These are phyloP conservation scores for Paraphaeosphaeria minitans DNA, from an alignment of 2,329 filamentous ascomycete genomes.

Conservation along the genomic window DNA sequence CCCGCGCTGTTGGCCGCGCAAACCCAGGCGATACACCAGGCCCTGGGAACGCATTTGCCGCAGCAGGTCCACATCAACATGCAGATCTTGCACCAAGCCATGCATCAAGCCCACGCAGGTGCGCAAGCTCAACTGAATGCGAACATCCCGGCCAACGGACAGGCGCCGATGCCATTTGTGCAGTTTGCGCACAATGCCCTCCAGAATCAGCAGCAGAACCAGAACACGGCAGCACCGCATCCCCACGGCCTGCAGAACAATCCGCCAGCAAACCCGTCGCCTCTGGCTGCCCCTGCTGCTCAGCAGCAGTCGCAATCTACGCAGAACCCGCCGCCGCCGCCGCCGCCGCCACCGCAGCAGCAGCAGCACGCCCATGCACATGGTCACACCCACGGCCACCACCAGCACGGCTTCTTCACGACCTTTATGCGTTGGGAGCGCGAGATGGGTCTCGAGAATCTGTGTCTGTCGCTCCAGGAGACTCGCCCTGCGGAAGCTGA, in stretches of 20 bases:
- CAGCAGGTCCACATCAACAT: constrained; percentile 32
- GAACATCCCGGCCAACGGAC: constrained; percentile 1
- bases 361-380: constrained; percentile 1
- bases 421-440: constrained; percentile 45
- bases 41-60: constrained; percentile 30
- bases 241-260: constrained; percentile 22
- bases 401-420: constrained; percentile 26
- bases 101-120: constrained; percentile 13
- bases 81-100: constrained; percentile 8
- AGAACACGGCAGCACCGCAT: constrained; percentile 11
- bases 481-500: constrained; percentile 29
- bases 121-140: constrained; percentile 5
- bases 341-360: constrained; percentile 8
- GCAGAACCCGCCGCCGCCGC: constrained; percentile 6
- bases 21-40: constrained; percentile 31
- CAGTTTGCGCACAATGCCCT: constrained; percentile 27
- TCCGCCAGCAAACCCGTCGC: constrained; percentile 19
- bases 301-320: constrained; percentile 17
- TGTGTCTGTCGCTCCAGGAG: constrained; percentile 42
- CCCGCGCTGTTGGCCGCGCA: constrained; percentile 27
- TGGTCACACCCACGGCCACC: constrained; percentile 10
- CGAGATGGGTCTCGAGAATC: constrained; percentile 42
- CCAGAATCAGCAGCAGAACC: constrained; percentile 8
- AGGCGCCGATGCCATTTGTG: constrained; percentile 22
- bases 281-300: constrained; percentile 13